Base-by-base conservation (phyloP, 2,329 filamentous ascomycete genomes). In the Tolypocladium tundrense region DNA sequence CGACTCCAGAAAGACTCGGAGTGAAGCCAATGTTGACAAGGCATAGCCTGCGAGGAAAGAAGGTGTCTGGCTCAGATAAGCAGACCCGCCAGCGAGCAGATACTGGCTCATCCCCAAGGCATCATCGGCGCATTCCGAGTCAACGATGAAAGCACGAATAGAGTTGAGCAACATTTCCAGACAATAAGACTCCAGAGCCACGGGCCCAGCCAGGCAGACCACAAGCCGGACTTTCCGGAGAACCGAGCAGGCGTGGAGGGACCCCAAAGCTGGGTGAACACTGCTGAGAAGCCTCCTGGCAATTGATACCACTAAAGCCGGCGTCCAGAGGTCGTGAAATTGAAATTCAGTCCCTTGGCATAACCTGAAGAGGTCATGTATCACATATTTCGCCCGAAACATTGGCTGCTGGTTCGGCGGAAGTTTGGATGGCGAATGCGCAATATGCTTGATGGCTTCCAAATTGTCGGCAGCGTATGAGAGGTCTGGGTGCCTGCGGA, bases 51-150 rank as follows among this genome's bases (percentile, higher is more conserved):
- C 86, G 48, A 95, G 77, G 65, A 97, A 97, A 0, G 86, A 87
- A 0, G 91, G 85, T 0, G 81, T 78, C 39, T 81, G 77, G 4
- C 71, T 73, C 5, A 99, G 77, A 68, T 93, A 86, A 6, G 74
- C 65, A 19, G 76, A 75, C 9, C 93, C 91, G 55, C 82, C 80
- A 7, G 82, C 77, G 16, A 97, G 77, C 1, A 99, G 79, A 71
- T 96, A 97, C 69, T 91, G 88, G 60, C 89, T 85, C 40, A 99
- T 82, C 0, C 92, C 93, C 51, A 97, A 79, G 1, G 90, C 87
- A 74, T 99, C 94, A 67, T 96, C 90, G 11, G 92, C 89, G 70
- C 93, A 97, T 67, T 95, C 88, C 0, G 87, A 81, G 64, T 97
- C 88, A 1, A 87, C 87, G 7, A 97, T 77, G 63, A 91, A 95